These are phyloP conservation scores for Thelephora terrestris DNA, from an alignment of 1,284 basidiomycete species.

Conservation along the genomic window DNA sequence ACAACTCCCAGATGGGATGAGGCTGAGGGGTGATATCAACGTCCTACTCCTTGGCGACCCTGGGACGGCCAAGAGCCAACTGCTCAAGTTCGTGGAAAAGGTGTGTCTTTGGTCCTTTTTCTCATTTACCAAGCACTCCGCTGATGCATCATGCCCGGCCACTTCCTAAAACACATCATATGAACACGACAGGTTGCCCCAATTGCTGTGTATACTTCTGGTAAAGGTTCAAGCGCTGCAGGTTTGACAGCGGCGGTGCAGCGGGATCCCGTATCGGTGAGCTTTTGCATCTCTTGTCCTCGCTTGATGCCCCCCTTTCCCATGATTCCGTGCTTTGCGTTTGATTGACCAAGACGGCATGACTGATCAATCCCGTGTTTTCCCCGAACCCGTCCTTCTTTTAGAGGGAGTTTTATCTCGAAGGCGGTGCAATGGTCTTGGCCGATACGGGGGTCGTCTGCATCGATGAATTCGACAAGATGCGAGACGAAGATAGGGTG, in stretches of 20 bases:
- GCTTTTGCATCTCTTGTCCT: constrained; percentile 18
- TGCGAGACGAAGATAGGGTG: constrained; percentile 98
- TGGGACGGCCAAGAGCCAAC: constrained; percentile 95
- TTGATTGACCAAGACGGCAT: too few relatives aligned
- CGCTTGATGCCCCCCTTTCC: constrained; percentile 3
- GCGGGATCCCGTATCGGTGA: constrained; percentile 81
- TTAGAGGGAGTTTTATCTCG: constrained; percentile 95
- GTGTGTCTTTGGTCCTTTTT: constrained; percentile 27
- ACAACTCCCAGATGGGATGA: constrained; percentile 94
- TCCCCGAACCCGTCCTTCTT: neutral
- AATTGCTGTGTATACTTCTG: constrained; percentile 96
- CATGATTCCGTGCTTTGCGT: neutral
- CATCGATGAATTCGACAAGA: constrained; percentile 99
- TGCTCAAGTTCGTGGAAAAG: constrained; percentile 99
- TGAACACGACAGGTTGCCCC: constrained; percentile 65
- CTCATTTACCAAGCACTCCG: neutral
- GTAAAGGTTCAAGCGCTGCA: constrained; percentile 95
- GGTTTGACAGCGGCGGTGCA: constrained; percentile 98
- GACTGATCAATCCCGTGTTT: too few relatives aligned
- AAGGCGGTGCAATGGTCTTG: constrained; percentile 99
- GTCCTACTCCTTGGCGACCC: constrained; percentile 95
- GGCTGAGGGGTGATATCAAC: constrained; percentile 96
- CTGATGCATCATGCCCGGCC: neutral
- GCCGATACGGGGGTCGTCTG: constrained; percentile 98
- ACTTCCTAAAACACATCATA: constrained; percentile 1